Conservation (phyloP, 83 land plant species). For the Isoetes engelmannii region DNA sequence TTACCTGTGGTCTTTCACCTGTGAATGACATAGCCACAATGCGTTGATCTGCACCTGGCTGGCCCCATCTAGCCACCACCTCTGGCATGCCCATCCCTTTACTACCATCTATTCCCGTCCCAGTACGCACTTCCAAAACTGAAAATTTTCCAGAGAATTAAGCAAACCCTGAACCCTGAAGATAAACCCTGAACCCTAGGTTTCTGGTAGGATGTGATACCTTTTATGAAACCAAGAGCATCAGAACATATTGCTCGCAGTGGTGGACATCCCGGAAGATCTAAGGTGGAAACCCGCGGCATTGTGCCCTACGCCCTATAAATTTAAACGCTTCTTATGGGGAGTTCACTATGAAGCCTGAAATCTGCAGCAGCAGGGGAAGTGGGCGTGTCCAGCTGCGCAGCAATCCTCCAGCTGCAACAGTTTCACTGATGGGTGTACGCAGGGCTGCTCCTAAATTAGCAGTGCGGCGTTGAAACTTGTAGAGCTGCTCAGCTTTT, state of each 20-base stretch:
- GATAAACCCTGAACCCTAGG: too few relatives aligned
- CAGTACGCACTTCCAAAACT: neutral
- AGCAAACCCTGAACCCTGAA: neutral
- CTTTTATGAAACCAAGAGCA: conserved; percentile 1
- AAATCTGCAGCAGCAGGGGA: too few relatives aligned
- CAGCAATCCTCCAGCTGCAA: too few relatives aligned
- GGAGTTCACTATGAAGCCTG: too few relatives aligned
- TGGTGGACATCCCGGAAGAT: conserved; percentile 8
- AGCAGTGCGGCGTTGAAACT: too few relatives aligned
- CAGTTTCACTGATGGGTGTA: too few relatives aligned
- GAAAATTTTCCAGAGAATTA: neutral
- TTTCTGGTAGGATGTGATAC: neutral
- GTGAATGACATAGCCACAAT: neutral
- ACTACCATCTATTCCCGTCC: neutral
- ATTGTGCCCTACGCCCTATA: neutral
- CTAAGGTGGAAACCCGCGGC: neutral
- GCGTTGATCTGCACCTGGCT: neutral
- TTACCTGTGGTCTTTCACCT: neutral
- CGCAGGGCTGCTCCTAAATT: too few relatives aligned
- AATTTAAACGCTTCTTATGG: too few relatives aligned
- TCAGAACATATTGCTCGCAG: conserved; percentile 6
- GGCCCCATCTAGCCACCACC: conserved; percentile 10
- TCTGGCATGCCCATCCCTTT: neutral
- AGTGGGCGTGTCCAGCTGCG: too few relatives aligned
- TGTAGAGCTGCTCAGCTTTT: too few relatives aligned